Evolutionary conservation across 495 filamentous ascomycete species (phyloP), one percentile per base, ranked within the genome.

Genomic region (Hypoxylon intermedium): DNA sequence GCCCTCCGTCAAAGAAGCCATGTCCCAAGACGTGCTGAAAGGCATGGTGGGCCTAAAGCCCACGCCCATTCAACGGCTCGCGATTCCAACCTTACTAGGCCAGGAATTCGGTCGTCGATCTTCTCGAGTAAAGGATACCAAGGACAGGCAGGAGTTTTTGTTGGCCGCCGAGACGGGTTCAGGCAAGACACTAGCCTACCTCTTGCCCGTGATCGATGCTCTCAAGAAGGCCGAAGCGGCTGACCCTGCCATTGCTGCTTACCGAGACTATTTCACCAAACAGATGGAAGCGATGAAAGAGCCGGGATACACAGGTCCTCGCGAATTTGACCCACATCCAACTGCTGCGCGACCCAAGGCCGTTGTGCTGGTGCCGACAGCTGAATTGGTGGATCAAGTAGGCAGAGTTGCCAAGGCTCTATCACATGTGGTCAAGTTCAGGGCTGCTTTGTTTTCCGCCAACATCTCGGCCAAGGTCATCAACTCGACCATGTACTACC

Each of bases 101-200:
- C 60, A 58, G 69, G 60, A 73, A 49, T 58, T 23, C 0, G 26
- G 69, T 12, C 66, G 53, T 33, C 49, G 53, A 31, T 53, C 45
- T 42, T 54, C 40, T 19, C 54, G 43, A 40, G 13, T 33, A 12
- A 60, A 53, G 3, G 36, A 56, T 9, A 58, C 72, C 18, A 42
- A 52, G 0, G 73, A 77, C n/a, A 83, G 82, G 60, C 78, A 87
- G 53, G 86, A 93, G 60, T 96, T 89, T 67, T 83, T 98, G 9
- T 79, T 98, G 13, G 94, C 95, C 0, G 94, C 95, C 9, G 94
- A 98, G 76, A 98, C 94, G 1, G 94, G 94, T 7, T 97, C 94
- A 1, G 94, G 94, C 49, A 98, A 98, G 75, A 98, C 94, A 1
- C 77, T 98, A 58, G 89, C 94, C 21, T 98, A 98, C 67, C 74